A percentile compares a stretch with the other conserved stretches of the same genome.
Conservation (phyloP, 2,329 filamentous ascomycete species). For the Exophiala aquamarina region DNA sequence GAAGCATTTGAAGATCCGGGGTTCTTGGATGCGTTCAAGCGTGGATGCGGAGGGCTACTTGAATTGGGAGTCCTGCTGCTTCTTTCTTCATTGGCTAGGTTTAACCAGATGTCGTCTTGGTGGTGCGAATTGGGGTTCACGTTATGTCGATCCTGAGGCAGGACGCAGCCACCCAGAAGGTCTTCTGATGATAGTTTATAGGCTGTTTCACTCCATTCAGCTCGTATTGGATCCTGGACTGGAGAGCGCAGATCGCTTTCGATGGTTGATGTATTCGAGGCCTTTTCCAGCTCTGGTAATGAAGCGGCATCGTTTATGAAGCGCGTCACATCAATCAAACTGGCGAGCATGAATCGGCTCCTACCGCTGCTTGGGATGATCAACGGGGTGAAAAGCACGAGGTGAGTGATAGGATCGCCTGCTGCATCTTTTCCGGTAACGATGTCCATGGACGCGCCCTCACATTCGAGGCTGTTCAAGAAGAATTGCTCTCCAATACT, state of each 20-base stretch:
- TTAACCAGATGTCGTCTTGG: slow-evolving; percentile 28
- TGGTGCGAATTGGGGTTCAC: slow-evolving; percentile 1
- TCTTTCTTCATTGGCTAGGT: slow-evolving; percentile 25
- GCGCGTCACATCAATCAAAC: slow-evolving; percentile 31
- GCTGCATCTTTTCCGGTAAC: slow-evolving; percentile 26
- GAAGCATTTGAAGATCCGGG: slow-evolving; percentile 12
- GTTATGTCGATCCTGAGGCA: slow-evolving; percentile 21
- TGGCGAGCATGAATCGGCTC: slow-evolving; percentile 27
- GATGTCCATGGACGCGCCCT: slow-evolving; percentile 27
- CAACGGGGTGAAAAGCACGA: slow-evolving; percentile 30
- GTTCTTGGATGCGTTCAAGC: not conserved
- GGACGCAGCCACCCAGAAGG: slow-evolving; percentile 25
- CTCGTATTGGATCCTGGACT: slow-evolving; percentile 2
- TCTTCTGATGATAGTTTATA: slow-evolving; percentile 26
- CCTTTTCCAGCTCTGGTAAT: slow-evolving; percentile 26
- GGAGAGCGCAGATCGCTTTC: slow-evolving; percentile 16
- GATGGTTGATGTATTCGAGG: slow-evolving; percentile 10
- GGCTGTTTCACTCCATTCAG: slow-evolving; percentile 7
- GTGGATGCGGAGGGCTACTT: slow-evolving; percentile 11
- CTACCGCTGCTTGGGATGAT: slow-evolving; percentile 26
- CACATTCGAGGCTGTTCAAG: slow-evolving; percentile 25
- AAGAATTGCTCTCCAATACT: slow-evolving; percentile 29
- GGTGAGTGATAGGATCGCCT: slow-evolving; percentile 29
- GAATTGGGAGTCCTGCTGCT: slow-evolving; percentile 11
- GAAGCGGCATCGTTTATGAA: slow-evolving; percentile 30